phyloP scores from a whole-genome alignment of 1,139 yeast species.

The Kodamaea arcana region DNA sequence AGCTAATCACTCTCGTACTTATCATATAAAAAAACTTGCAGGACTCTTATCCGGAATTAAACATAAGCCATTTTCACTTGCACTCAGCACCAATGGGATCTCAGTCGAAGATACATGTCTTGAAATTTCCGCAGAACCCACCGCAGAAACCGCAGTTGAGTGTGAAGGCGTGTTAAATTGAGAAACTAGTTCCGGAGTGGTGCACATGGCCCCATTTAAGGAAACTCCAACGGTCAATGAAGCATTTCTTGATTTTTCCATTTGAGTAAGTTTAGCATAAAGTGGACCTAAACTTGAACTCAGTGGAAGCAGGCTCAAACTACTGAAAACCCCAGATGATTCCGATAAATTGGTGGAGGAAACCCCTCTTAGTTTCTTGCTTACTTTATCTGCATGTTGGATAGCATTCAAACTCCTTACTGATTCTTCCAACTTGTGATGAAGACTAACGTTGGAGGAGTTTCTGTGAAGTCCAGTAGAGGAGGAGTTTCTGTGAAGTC shows the following conservation, averaged over 20 bases:
- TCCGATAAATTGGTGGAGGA: background rate
- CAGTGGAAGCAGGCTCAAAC: background rate
- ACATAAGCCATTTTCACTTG: slow-evolving; percentile 1
- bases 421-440: slow-evolving; percentile 6
- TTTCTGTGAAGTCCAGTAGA: background rate
- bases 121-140: slow-evolving; percentile 12
- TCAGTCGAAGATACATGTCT: slow-evolving; percentile 11
- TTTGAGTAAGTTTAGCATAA: slow-evolving; percentile 6
- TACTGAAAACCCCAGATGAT: background rate
- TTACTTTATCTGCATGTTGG: slow-evolving; percentile 1
- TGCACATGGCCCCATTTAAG: slow-evolving; percentile 28
- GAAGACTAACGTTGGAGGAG: slow-evolving; percentile 2
- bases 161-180: slow-evolving; percentile 23
- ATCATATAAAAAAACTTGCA: slow-evolving; percentile 1
- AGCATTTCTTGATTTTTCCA: slow-evolving; percentile 13
- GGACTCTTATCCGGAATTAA: background rate
- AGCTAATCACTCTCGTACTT: background rate
- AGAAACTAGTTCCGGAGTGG: slow-evolving; percentile 28
- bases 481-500: slow-evolving; percentile 1
- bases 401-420: slow-evolving; percentile 7
- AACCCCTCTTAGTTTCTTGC: background rate
- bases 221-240: slow-evolving; percentile 18
- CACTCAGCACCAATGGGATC: slow-evolving; percentile 2
- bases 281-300: background rate
- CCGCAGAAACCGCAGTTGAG: slow-evolving; percentile 7